phyloP scores from a whole-genome alignment of 306 rosid species.

The Quercus wislizeni region DNA sequence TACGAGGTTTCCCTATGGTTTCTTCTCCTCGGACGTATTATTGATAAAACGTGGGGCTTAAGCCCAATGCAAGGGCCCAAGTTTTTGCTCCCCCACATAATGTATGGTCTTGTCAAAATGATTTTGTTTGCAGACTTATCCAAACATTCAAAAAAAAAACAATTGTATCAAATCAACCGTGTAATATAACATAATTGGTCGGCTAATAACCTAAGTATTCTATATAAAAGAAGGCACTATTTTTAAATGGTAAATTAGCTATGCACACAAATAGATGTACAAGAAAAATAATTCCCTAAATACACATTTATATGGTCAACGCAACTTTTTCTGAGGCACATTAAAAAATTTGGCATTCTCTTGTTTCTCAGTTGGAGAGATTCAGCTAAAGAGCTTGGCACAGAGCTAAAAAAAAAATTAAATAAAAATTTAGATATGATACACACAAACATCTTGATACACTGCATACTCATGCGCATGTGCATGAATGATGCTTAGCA shows the following conservation, averaged over 20 bases:
- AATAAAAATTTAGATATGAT: not conserved
- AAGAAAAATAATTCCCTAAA: not conserved
- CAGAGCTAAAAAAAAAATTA: not conserved
- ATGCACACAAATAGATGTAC: not conserved
- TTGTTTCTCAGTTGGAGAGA: not conserved
- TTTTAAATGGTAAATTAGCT: not conserved
- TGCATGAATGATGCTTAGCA: not conserved
- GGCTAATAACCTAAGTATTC: too few relatives aligned
- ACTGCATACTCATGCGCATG: constrained; percentile 1
- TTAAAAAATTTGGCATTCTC: not conserved
- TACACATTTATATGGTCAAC: not conserved
- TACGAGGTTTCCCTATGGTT: too few relatives aligned
- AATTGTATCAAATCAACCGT: too few relatives aligned
- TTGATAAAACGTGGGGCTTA: too few relatives aligned
- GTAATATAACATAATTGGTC: too few relatives aligned
- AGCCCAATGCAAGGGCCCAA: too few relatives aligned
- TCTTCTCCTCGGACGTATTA: too few relatives aligned
- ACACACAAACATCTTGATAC: not conserved
- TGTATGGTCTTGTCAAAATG: not conserved
- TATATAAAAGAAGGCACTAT: not conserved
- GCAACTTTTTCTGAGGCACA: not conserved
- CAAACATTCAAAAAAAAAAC: not conserved
- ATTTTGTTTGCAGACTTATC: not conserved
- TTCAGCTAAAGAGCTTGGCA: not conserved
- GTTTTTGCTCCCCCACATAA: not conserved